Base-by-base conservation (phyloP, 768 basidiomycete species). In the Amanita brunnescens region DNA sequence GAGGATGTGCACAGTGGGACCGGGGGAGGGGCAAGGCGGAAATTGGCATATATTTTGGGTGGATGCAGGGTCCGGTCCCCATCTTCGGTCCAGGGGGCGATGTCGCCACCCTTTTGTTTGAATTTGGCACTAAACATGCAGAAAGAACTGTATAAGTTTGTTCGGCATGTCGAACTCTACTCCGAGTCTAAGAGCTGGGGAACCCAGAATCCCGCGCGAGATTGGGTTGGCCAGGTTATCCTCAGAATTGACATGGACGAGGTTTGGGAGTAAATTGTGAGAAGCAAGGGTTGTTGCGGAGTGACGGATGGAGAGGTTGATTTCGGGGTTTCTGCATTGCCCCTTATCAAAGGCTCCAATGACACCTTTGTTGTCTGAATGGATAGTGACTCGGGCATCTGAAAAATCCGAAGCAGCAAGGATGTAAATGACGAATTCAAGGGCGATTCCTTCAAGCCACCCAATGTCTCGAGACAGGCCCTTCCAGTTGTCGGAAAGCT, bases 341-440 rank as follows among this genome's bases (percentile, higher is more conserved):
- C 69, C 68, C 30, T 66, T 67, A 4, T 43, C 48, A 33, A 65
- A 60, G 5, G 67, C 61, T 2, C 63, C 63, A 20, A 73, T 70
- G 0, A 62, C 61, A 8, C 68, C 70, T 43, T 64, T 43, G 53
- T 69, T 71, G 52, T 71, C 68, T 0, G 63, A 64, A 24, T 60
- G 60, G 16, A 68, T 55, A 8, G 61, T 50, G 0, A 70, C 7
- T 10, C 57, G 49, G 0, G 24, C 8, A 32, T 70, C 35, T 0
- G 23, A 23, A 2, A 59, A 29, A 8, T 42, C 51, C 2, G 30
- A 35, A 2, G 35, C 47, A 6, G 58, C 60, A 0, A 67, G 50
- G 16, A 59, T 47, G 49, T 63, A 58, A 5, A 51, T 34, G 1
- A 55, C 29, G 2, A 66, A 30, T 39, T 64, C 59, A 10, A 64